Evolutionary conservation across 2,329 filamentous ascomycete genomes (phyloP), one percentile per base, ranked within the genome.

Genomic region (Aspergillus sojae): DNA sequence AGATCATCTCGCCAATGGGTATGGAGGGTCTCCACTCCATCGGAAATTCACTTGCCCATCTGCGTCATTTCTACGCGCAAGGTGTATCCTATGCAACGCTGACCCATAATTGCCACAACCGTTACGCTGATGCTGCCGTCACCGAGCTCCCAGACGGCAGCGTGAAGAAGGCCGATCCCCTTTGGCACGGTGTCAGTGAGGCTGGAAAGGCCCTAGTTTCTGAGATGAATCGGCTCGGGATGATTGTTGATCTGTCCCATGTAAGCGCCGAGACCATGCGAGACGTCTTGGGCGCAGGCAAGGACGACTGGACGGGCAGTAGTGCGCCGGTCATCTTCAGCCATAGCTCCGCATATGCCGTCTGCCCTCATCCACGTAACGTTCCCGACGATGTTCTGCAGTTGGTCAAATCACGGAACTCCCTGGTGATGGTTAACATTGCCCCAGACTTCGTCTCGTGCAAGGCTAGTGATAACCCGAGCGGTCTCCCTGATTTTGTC

Each of bases 21-120:
- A 88, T 96, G 58, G 93, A 97, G 79, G 94, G 94, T 4, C 85
- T 97, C 9, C 94, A 98, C 74, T 94, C 97, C 72, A 96, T 98
- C 70, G 94, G 93, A 63, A 97, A 97, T 79, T 91, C 78, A 5
- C 68, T 80, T 19, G 74, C 89, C 1, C 82, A 89, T 28, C 82
- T 98, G 11, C 88, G 94, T 7, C 83, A 87, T 28, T 97, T 90
- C 77, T 83, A 95, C 76, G 82, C 85, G 3, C 83, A 96, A 3
- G 94, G 94, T 1, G 93, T 94, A 5, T 89, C 93, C 57, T 97
- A 97, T 72, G 89, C 90, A 21, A 97, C 94, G 0, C 81, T 98
- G 19, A 97, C 92, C 2, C 94, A 96, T 82, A 96, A 96, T 77
- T 97, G 94, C 79, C 92, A 96, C 77, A 98, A 97, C 79, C 86